Base-by-base conservation (phyloP, 2,329 filamentous ascomycete species). In the Ceratocystis cacaofunesta region DNA sequence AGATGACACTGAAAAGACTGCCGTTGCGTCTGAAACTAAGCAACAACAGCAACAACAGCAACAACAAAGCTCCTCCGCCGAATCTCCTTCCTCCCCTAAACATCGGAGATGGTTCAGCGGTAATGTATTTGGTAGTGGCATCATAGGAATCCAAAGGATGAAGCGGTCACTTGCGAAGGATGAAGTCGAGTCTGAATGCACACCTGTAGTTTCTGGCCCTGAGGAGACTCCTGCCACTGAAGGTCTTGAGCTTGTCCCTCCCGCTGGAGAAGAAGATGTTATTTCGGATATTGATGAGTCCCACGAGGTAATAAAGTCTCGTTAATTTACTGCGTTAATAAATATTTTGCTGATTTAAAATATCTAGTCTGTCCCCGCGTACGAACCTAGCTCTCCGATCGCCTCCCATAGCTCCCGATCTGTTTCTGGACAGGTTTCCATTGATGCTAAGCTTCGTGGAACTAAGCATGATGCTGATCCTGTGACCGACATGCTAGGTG, bases 381-480 rank as follows among this genome's bases (percentile, higher is more conserved):
- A 67, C 50, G 62, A 64, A 57, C 66, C 65, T 52, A 61, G 50
- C 28, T 66, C 66, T 62, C 63, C 66, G n/a, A 50, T 67, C n/a
- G 46, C 48, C 48, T 58, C 46, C n/a, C 58, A 64, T 64, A 44
- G 19, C 19, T 76, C 69, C 76, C 76, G 69, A 70, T 22, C 50
- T 15, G 36, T 52, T n/a, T 61, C 41, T 44, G 52, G 48, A 30
- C 30, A 63, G 61, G 25, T 55, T 28, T 25, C 32, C 48, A 55
- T 52, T 30, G 63, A 61, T 8, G 28, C 6, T 7, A 19, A 63
- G n/a, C 19, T 46, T 41, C 64, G n/a, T 5, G 19, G 30, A 3
- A 22, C 30, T 4, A 32, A 17, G 2, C n/a, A 22, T 17, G n/a
- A 50, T 17, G 61, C 15, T 17, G 43, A 62, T 3, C 19, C 22